A percentile compares a stretch with the other conserved stretches of the same genome.
These are phyloP conservation scores for Neurospora sp. DNA, from an alignment of 495 filamentous ascomycete genomes.

Conservation along the genomic window DNA sequence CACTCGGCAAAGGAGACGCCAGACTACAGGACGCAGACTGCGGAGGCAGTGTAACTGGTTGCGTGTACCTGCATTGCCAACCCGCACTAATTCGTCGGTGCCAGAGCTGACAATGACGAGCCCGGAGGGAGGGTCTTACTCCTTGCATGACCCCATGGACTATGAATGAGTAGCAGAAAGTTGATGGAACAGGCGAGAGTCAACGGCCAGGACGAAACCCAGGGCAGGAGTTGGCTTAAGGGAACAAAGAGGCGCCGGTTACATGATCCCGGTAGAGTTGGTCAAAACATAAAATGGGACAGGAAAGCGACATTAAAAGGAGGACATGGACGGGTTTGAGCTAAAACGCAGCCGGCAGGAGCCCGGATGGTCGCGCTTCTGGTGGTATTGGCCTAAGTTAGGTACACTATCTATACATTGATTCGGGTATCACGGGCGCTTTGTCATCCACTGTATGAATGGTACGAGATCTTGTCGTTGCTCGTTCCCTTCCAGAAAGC, in stretches of 20 bases:
- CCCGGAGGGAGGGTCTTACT: background rate
- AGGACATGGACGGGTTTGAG: background rate
- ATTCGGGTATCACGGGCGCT: background rate
- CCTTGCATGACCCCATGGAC: background rate
- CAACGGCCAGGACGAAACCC: no score
- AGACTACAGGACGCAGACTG: background rate
- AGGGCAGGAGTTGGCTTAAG: no score
- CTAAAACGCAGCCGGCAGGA: no score
- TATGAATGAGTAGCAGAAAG: background rate
- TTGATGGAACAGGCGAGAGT: no score
- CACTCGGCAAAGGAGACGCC: background rate
- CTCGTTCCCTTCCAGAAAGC: background rate
- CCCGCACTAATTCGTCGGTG: background rate
- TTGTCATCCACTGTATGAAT: background rate
- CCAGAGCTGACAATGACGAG: background rate
- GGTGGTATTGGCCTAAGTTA: background rate
- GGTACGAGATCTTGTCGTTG: background rate
- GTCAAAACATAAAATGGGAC: no score
- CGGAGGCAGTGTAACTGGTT: background rate
- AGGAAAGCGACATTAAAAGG: no score
- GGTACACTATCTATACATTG: no score
- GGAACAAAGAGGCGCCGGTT: no score
- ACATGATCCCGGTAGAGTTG: no score
- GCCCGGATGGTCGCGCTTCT: background rate
- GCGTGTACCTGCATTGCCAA: background rate